Percentiles rank a stretch among this genome's conserved stretches.
Conservation (phyloP, 1,284 basidiomycete genomes). For the Trichosporon coremiiforme region DNA sequence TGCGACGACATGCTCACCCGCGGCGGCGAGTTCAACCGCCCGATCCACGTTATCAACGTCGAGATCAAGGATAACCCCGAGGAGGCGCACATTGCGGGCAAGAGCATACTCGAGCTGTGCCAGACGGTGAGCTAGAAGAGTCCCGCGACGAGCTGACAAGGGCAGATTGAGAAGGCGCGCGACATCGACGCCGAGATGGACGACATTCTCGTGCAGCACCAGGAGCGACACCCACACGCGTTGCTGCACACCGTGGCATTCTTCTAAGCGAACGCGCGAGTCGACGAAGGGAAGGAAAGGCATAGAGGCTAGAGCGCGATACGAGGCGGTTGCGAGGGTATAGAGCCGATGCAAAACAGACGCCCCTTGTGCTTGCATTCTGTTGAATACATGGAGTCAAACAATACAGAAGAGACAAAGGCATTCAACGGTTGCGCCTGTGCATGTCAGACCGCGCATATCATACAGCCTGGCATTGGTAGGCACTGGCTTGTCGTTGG, state of each 20-base stretch:
- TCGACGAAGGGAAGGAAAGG: not conserved
- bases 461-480: not conserved
- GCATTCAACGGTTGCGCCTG: no score
- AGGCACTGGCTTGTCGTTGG: no score
- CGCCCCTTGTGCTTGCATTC: not conserved
- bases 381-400: not conserved
- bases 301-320: not conserved
- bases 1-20: conserved; percentile 90
- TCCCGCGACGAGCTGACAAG: conserved; percentile 6
- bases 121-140: conserved; percentile 67
- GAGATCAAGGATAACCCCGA: conserved; percentile 99
- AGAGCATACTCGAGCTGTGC: conserved; percentile 92
- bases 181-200: conserved; percentile 93
- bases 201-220: conserved; percentile 77
- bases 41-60: conserved; percentile 95
- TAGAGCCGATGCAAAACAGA: not conserved
- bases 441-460: not conserved
- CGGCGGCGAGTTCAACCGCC: conserved; percentile 88
- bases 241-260: conserved; percentile 88
- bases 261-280: conserved; percentile 61
- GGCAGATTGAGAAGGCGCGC: conserved; percentile 77
- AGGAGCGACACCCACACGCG: conserved; percentile 87
- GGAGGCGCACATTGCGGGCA: conserved; percentile 92
- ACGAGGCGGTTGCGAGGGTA: not conserved
- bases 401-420: not conserved